Percentiles rank a stretch among this genome's conserved stretches.
Evolutionary conservation across 1,139 yeast species (phyloP).

Genomic region (Blastobotrys petasosporus): DNA sequence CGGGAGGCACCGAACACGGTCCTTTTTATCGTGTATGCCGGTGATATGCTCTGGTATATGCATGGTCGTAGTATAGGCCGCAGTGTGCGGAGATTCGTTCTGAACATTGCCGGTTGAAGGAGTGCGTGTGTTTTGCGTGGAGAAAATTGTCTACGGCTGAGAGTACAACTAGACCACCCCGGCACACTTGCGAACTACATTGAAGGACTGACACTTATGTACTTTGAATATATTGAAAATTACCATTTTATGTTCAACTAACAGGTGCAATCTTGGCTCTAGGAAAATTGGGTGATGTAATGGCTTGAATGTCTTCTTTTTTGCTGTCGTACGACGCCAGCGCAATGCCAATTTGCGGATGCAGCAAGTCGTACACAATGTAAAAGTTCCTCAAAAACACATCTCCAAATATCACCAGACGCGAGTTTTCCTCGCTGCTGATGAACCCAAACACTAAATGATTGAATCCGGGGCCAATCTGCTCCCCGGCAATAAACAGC

Average conservation of each 20-base stretch:
- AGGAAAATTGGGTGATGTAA: background rate
- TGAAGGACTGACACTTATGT: too few relatives aligned
- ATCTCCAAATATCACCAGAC: slow-evolving; percentile 26
- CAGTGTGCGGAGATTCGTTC: too few relatives aligned
- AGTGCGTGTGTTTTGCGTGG: too few relatives aligned
- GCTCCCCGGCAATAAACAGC: slow-evolving; percentile 19
- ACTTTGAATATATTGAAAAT: too few relatives aligned
- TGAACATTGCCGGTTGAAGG: too few relatives aligned
- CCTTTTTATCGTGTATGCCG: background rate
- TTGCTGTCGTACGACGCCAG: slow-evolving; percentile 18
- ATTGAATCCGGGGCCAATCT: slow-evolving; percentile 19
- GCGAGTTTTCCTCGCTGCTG: slow-evolving; percentile 18
- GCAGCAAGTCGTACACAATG: slow-evolving; percentile 25
- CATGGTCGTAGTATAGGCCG: too few relatives aligned
- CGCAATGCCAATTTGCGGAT: slow-evolving; percentile 26
- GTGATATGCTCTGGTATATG: too few relatives aligned
- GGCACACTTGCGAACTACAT: too few relatives aligned
- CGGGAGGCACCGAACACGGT: slow-evolving; percentile 7
- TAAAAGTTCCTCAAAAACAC: slow-evolving; percentile 26
- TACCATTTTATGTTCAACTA: too few relatives aligned
- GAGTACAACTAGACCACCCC: too few relatives aligned
- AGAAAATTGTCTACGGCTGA: too few relatives aligned
- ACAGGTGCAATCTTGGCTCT: background rate
- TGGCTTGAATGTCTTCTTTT: background rate
- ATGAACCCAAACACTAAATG: slow-evolving; percentile 21